Evolutionary conservation across 164 flowering plant genomes (phyloP).

Genomic region (Nymphaea colorata): DNA sequence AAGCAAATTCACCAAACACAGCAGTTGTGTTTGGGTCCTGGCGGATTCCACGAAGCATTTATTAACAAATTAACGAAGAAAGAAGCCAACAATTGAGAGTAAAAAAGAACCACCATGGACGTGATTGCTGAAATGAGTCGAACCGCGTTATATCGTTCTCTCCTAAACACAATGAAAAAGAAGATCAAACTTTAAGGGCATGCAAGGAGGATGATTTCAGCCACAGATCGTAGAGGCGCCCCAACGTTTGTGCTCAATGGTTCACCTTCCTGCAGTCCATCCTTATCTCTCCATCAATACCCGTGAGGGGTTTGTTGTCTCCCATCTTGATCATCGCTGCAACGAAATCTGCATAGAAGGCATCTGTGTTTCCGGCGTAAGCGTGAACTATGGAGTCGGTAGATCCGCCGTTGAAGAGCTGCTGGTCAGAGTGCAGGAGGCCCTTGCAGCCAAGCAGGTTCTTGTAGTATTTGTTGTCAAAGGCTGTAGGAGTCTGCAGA

Average conservation of each 20-base stretch:
- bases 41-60: neutral
- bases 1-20: too few relatives aligned
- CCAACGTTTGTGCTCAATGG: conserved; percentile 1
- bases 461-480: conserved; percentile 38
- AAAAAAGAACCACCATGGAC: too few relatives aligned
- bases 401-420: conserved; percentile 44
- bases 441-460: conserved; percentile 31
- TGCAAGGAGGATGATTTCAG: neutral
- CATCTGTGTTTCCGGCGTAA: conserved; percentile 15
- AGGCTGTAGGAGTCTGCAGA: conserved; percentile 27
- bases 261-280: conserved; percentile 39
- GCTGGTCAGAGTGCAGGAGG: conserved; percentile 50
- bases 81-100: neutral
- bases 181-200: neutral
- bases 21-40: too few relatives aligned
- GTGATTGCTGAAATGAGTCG: too few relatives aligned
- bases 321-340: conserved; percentile 59
- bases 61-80: neutral
- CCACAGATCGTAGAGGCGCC: neutral
- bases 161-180: neutral
- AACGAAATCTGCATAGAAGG: conserved; percentile 28
- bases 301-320: conserved; percentile 45
- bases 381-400: conserved; percentile 30
- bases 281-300: conserved; percentile 45
- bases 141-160: too few relatives aligned